These are phyloP conservation scores for Paramecium caudatum DNA, from an alignment of 73 alveolate genomes.

Conservation along the genomic window DNA sequence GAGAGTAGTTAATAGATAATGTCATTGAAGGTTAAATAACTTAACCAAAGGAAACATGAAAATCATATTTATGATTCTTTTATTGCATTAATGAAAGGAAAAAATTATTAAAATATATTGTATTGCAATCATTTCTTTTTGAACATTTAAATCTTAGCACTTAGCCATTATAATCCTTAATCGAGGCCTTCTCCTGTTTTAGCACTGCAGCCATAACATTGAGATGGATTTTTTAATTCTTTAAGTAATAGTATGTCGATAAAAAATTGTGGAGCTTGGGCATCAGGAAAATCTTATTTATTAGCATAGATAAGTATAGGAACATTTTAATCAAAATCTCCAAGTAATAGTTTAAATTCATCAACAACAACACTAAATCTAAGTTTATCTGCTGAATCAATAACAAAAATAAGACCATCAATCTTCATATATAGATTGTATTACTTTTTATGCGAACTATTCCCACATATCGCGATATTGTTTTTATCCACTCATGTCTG, in stretches of 20 bases:
- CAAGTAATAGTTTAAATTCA: slow-evolving; percentile 79
- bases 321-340: slow-evolving; percentile 33
- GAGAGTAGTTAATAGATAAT: neutral
- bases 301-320: slow-evolving; percentile 36
- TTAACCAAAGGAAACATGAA: neutral
- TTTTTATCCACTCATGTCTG: slow-evolving; percentile 83
- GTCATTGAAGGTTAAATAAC: neutral
- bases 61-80: neutral
- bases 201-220: slow-evolving; percentile 38
- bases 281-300: slow-evolving; percentile 45
- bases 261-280: slow-evolving; percentile 29
- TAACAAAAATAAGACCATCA: slow-evolving; percentile 84
- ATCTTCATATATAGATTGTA: neutral
- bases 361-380: slow-evolving; percentile 80
- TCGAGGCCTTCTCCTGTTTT: slow-evolving; percentile 64
- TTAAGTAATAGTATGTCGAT: neutral
- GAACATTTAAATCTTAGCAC: neutral
- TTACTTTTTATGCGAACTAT: slow-evolving; percentile 79
- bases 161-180: slow-evolving; percentile 50
- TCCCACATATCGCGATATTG: slow-evolving; percentile 84
- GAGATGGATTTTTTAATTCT: slow-evolving; percentile 5
- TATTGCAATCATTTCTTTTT: slow-evolving; percentile 48
- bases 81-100: slow-evolving; percentile 8
- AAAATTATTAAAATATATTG: too few relatives aligned
- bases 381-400: slow-evolving; percentile 85